Percentiles rank a stretch among this genome's conserved stretches.
These are phyloP conservation scores for Amanita muscaria DNA, from an alignment of 768 basidiomycete genomes.

Conservation along the genomic window DNA sequence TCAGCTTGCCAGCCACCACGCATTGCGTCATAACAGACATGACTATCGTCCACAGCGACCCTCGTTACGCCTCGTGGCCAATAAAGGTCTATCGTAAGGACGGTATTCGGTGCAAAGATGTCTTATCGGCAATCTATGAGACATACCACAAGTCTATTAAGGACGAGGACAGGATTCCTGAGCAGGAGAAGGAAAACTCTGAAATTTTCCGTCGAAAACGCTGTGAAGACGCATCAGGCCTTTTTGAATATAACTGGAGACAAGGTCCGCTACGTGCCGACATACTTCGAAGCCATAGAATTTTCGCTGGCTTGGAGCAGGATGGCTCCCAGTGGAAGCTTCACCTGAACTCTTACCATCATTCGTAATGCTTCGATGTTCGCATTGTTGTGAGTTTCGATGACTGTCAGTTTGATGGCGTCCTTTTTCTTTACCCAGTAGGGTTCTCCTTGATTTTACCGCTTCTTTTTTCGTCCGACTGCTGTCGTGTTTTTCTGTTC, in stretches of 20 bases:
- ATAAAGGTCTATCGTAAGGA: conserved; percentile 33
- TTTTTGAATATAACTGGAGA: neutral
- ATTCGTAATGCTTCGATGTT: neutral
- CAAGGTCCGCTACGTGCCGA: conserved; percentile 7
- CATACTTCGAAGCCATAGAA: conserved; percentile 6
- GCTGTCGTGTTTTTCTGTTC: no score
- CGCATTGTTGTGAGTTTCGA: no score
- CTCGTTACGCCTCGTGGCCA: conserved; percentile 26
- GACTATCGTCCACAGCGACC: conserved; percentile 33
- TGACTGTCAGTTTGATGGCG: no score
- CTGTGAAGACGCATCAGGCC: conserved; percentile 1
- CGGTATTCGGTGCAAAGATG: conserved; percentile 46
- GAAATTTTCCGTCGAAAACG: conserved; percentile 21
- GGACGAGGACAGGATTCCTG: conserved; percentile 9
- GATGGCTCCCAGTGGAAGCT: neutral
- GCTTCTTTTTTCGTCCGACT: no score
- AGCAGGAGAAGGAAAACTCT: conserved; percentile 28
- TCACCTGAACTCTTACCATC: conserved; percentile 1
- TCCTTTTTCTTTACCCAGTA: no score
- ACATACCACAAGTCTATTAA: conserved; percentile 29
- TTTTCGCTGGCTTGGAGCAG: conserved; percentile 8
- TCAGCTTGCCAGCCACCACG: conserved; percentile 33
- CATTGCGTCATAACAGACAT: conserved; percentile 39
- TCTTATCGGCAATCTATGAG: conserved; percentile 50
- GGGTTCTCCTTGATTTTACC: no score